Evolutionary conservation across 1,139 yeast species (phyloP), one percentile per base, ranked within the genome.

Genomic region (Sporopachydermia cereana): DNA sequence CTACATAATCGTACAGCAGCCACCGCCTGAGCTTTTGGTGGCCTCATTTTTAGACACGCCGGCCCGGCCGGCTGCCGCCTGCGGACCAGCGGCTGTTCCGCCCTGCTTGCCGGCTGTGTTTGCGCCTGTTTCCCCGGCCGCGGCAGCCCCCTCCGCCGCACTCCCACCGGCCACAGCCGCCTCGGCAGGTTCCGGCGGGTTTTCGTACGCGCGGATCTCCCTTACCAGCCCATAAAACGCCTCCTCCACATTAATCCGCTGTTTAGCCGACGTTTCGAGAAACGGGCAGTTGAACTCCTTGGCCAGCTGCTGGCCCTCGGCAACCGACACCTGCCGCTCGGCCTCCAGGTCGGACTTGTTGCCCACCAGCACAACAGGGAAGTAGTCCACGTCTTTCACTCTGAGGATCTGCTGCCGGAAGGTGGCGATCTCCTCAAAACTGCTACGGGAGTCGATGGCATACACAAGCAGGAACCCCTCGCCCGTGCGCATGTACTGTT

Each of bases 251-350:
- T 91, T 89, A 60, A 86, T 78, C 53, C 95, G 78, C 60, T 83
- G 89, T 68, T 91, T 88, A 29, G 98, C 98, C 46, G 91, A 79
- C 2, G 97, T 85, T 64, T 91, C 98, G 57, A 88, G 72, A 59
- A 89, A 93, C 41, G 84, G 83, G 51, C 95, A 84, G 53, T 76
- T 72, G 57, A 76, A 83, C 49, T 75, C 73, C 55, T 75, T 77
- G 41, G 95, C 93, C 60, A 89, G 75, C 43, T 74, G 76, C 52
- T 76, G 72, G 41, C 96, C 96, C 58, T 85, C 94, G 54, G 83
- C 91, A 52, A 76, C 82, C 45, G 86, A 69, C 9, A 88, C 84
- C 56, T 79, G 84, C 59, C 97, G 74, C 59, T 86, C 96, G 47
- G 76, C 78, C 45, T 74, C 77, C 46, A 86, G 66, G 66, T 91